Percentiles rank a stretch among this genome's conserved stretches.
Conservation (phyloP, 352 stramenopile genomes). For the Phytophthora uliginosa region DNA sequence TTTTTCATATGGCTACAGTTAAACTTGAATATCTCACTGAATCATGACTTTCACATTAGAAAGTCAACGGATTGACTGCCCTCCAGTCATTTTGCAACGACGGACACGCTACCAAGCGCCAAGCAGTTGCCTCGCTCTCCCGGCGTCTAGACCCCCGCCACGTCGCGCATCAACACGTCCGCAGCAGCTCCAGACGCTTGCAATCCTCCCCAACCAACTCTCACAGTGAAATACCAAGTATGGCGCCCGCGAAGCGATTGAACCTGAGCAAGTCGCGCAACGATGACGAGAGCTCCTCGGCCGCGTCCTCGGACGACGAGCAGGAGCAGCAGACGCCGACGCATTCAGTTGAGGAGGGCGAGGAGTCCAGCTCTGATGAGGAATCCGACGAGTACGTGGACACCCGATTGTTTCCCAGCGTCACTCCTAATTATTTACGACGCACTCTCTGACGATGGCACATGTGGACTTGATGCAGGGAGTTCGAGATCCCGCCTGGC, state of each 20-base stretch:
- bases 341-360: conserved; percentile 22
- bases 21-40: not conserved
- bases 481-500: conserved; percentile 84
- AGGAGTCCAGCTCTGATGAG: conserved; percentile 54
- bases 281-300: conserved; percentile 46
- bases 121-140: conserved; percentile 7
- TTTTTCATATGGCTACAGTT: not conserved
- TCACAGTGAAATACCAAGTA: conserved; percentile 23
- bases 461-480: conserved; percentile 41
- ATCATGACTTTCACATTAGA: not conserved
- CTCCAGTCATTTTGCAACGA: conserved; percentile 33
- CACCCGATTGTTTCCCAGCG: conserved; percentile 1
- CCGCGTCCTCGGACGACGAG: conserved; percentile 51
- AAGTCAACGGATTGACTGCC: conserved; percentile 4
- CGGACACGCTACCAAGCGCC: conserved; percentile 1
- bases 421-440: conserved; percentile 2
- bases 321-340: conserved; percentile 33
- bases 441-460: not conserved
- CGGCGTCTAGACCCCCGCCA: conserved; percentile 7
- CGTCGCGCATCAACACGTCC: not conserved
- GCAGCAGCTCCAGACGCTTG: conserved; percentile 11
- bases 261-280: conserved; percentile 65
- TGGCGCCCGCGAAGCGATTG: conserved; percentile 69
- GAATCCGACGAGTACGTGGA: conserved; percentile 64
- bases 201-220: conserved; percentile 12